Evolutionary conservation across 176 grass and related monocot species (phyloP).

Genomic region (Pontederia crassipes): DNA sequence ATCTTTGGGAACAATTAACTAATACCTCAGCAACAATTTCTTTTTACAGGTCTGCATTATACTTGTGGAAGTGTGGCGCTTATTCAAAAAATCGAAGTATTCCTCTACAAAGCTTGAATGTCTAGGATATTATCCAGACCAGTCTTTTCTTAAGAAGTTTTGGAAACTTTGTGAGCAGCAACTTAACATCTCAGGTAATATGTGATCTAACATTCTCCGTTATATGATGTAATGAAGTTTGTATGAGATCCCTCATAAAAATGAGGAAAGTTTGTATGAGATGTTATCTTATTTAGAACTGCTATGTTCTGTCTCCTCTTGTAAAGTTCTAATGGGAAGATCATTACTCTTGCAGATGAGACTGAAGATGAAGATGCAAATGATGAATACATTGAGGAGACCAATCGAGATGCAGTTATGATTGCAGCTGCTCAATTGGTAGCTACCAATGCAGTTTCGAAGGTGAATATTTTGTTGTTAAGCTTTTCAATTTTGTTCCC

Average conservation of each 20-base stretch:
- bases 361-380: conserved; percentile 97
- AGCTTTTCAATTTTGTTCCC: conserved; percentile 18
- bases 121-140: conserved; percentile 67
- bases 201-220: not conserved
- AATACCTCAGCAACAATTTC: conserved; percentile 7
- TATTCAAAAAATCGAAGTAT: conserved; percentile 86
- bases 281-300: conserved; percentile 14
- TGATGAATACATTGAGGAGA: conserved; percentile 94
- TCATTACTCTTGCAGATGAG: conserved; percentile 56
- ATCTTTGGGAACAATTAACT: not conserved
- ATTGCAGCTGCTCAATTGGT: conserved; percentile 90
- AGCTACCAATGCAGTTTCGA: conserved; percentile 63
- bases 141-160: conserved; percentile 68
- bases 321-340: conserved; percentile 5
- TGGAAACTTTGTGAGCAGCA: conserved; percentile 86
- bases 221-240: not conserved
- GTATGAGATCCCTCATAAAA: not conserved
- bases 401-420: conserved; percentile 84
- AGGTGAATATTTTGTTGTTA: conserved; percentile 32
- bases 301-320: not conserved
- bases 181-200: conserved; percentile 73
- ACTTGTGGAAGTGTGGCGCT: conserved; percentile 87
- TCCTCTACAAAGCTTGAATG: conserved; percentile 68
- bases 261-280: not conserved
- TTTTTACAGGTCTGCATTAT: conserved; percentile 69